Percentiles rank a stretch among this genome's conserved stretches.
Conservation (phyloP, 2,329 filamentous ascomycete genomes). For the Penicillium sp. region DNA sequence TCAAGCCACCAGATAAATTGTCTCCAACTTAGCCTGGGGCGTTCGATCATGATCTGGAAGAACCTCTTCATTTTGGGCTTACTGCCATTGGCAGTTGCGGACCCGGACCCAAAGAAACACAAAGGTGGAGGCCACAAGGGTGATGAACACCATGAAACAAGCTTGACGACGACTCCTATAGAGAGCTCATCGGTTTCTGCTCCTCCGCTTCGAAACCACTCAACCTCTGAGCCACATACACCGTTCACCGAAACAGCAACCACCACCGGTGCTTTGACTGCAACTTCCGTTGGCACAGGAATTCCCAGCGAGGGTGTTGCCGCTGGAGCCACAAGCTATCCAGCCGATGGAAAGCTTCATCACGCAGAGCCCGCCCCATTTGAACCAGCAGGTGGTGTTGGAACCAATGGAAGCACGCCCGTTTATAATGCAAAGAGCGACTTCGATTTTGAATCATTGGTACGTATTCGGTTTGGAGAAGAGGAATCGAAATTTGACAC, state of each 20-base stretch:
- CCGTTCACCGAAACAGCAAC: conserved; percentile 67
- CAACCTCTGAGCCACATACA: conserved; percentile 65
- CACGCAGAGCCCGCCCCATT: conserved; percentile 71
- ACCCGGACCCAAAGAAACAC: conserved; percentile 9
- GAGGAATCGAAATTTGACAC: neutral
- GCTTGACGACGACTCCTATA: neutral
- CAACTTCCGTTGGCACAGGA: conserved; percentile 54
- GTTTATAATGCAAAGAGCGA: conserved; percentile 78
- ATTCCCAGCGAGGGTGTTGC: conserved; percentile 62
- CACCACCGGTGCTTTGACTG: conserved; percentile 67
- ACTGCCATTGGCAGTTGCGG: conserved; percentile 19
- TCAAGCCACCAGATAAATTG: neutral
- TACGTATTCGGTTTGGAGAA: conserved; percentile 20
- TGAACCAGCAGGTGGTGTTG: conserved; percentile 70
- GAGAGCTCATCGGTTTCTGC: conserved; percentile 4
- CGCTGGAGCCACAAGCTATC: conserved; percentile 68
- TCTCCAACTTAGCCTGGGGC: neutral
- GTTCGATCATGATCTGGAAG: conserved; percentile 16
- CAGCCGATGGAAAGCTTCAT: conserved; percentile 69
- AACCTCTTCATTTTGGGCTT: conserved; percentile 13
- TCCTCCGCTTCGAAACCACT: conserved; percentile 48
- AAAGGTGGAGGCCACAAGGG: neutral
- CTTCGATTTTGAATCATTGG: conserved; percentile 78
- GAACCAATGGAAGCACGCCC: conserved; percentile 75
- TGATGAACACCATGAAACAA: neutral